These are phyloP conservation scores for Escallonia herrerae DNA, from an alignment of 129 eudicot genomes.

Conservation along the genomic window DNA sequence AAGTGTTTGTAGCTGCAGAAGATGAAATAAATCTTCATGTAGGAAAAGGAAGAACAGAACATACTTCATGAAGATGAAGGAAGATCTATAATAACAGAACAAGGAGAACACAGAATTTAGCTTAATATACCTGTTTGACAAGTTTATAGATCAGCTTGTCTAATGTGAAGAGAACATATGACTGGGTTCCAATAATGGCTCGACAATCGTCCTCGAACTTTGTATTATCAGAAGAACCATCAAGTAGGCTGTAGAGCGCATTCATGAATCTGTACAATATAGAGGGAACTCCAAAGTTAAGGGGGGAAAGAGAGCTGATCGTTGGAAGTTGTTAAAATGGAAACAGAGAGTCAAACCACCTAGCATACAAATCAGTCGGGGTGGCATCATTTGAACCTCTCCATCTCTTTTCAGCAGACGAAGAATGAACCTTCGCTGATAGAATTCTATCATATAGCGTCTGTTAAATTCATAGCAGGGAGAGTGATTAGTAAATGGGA, in stretches of 20 bases:
- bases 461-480: constrained; percentile 26
- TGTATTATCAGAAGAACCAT: constrained; percentile 71
- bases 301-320: not conserved
- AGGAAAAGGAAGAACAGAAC: not conserved
- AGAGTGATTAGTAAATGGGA: not conserved
- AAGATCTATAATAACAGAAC: not conserved
- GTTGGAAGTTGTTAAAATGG: no score
- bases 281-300: constrained; percentile 11
- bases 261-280: constrained; percentile 56
- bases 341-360: constrained; percentile 33
- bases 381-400: constrained; percentile 46
- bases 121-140: constrained; percentile 65
- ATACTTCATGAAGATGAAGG: not conserved
- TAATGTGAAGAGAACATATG: constrained; percentile 79
- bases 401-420: constrained; percentile 75
- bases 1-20: constrained; percentile 65
- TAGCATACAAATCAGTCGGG: constrained; percentile 61
- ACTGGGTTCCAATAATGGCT: constrained; percentile 73
- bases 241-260: constrained; percentile 60
- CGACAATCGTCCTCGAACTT: constrained; percentile 98
- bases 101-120: constrained; percentile 1
- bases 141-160: constrained; percentile 87
- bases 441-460: constrained; percentile 70
- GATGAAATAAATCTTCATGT: constrained; percentile 10
- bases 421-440: constrained; percentile 55